These are phyloP conservation scores for Candida peoriensis DNA, from an alignment of 805 yeast species.

Conservation along the genomic window DNA sequence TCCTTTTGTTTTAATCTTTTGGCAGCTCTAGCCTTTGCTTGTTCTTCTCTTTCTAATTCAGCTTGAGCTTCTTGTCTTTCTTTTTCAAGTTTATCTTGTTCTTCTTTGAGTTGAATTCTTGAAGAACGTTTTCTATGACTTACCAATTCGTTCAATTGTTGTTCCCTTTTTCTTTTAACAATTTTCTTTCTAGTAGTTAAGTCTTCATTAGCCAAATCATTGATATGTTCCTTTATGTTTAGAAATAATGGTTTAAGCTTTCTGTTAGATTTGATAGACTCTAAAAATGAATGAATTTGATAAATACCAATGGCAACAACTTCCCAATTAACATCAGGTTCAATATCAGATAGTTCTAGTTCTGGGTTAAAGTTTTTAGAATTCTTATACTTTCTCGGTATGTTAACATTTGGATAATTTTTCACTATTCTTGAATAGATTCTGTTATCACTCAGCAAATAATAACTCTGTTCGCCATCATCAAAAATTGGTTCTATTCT, in stretches of 20 bases:
- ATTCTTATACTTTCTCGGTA: conserved; percentile 30
- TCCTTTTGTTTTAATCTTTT: conserved; percentile 20
- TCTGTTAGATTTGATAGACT: conserved; percentile 26
- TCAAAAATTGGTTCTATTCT: conserved; percentile 29
- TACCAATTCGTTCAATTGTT: conserved; percentile 56
- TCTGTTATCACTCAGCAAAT: conserved; percentile 47
- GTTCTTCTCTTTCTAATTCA: conserved; percentile 25
- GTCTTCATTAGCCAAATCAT: conserved; percentile 39
- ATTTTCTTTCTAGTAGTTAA: conserved; percentile 48
- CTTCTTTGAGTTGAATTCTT: conserved; percentile 66
- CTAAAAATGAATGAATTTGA: conserved; percentile 31
- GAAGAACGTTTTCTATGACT: conserved; percentile 72
- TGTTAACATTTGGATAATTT: conserved; percentile 26
- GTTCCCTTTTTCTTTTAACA: conserved; percentile 53
- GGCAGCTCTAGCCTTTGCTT: conserved; percentile 39
- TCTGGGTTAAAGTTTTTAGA: conserved; percentile 25
- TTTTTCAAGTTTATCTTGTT: conserved; percentile 41
- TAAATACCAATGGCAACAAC: conserved; percentile 41
- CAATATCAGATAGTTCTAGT: conserved; percentile 25
- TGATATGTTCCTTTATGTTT: conserved; percentile 27
- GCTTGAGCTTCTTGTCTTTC: conserved; percentile 33
- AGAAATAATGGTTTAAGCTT: conserved; percentile 27
- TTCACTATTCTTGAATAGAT: conserved; percentile 36
- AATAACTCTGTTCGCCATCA: conserved; percentile 21
- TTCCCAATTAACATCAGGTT: conserved; percentile 35